Conservation (phyloP, 345 rosid genomes). For the Populus davidiana region DNA sequence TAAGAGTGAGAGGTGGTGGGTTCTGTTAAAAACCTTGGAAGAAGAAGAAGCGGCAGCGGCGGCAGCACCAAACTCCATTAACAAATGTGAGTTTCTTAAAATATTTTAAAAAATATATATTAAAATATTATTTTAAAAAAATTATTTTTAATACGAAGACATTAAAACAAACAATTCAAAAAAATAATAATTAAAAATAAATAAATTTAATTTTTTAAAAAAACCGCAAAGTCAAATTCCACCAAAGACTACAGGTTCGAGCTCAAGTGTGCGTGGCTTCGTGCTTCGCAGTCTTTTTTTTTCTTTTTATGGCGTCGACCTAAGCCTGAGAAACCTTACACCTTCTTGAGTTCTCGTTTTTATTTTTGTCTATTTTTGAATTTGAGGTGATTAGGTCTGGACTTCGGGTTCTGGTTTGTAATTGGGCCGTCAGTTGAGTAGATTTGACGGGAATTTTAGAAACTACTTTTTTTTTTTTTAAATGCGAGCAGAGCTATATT, state of each 20-base stretch:
- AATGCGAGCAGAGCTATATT: too few relatives aligned
- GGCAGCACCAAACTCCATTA: conserved; percentile 10
- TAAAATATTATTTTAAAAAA: too few relatives aligned
- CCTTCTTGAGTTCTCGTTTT: background rate
- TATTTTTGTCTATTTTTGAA: background rate
- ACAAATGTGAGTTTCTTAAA: background rate
- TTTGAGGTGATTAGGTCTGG: background rate
- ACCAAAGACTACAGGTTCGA: background rate
- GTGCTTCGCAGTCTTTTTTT: background rate
- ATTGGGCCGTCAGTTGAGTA: background rate
- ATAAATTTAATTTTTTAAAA: too few relatives aligned
- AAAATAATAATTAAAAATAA: too few relatives aligned
- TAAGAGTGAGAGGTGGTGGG: conserved; percentile 5
- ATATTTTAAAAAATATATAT: too few relatives aligned
- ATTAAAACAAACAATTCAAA: too few relatives aligned
- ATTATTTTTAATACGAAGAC: too few relatives aligned
- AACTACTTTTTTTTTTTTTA: background rate
- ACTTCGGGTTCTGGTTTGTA: background rate
- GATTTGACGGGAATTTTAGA: background rate
- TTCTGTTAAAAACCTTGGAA: conserved; percentile 17
- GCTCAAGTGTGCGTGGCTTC: background rate
- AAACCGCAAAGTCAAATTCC: too few relatives aligned
- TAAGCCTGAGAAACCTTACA: background rate
- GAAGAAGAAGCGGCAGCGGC: conserved; percentile 4
- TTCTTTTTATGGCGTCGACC: background rate